phyloP scores from a whole-genome alignment of 768 basidiomycete genomes.

The Auricularia sp. region DNA sequence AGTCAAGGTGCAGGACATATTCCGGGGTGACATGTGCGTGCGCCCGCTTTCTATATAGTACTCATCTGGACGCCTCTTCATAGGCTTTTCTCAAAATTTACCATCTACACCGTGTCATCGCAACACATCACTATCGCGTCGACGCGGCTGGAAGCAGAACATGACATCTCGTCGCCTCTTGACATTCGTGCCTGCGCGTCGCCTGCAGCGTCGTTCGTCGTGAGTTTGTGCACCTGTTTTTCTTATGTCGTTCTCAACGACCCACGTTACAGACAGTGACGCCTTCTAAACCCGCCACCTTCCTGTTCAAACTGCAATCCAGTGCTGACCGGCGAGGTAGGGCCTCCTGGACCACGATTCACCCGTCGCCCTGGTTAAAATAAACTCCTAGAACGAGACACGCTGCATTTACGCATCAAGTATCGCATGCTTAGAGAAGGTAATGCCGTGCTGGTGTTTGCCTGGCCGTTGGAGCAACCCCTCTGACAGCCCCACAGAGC shows the following conservation, averaged over 20 bases:
- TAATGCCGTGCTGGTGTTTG: conserved; percentile 16
- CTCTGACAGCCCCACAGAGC: conserved; percentile 36
- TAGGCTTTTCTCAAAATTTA: conserved; percentile 87
- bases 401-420: conserved; percentile 51
- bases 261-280: conserved; percentile 51
- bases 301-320: conserved; percentile 72
- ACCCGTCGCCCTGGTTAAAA: background rate
- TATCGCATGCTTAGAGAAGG: conserved; percentile 83
- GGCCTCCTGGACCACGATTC: conserved; percentile 8
- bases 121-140: conserved; percentile 56
- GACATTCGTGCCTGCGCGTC: background rate
- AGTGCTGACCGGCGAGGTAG: conserved; percentile 45
- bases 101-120: conserved; percentile 69
- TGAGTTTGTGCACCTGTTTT: background rate
- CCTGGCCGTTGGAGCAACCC: background rate
- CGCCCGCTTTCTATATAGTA: background rate
- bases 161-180: background rate
- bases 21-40: conserved; percentile 69
- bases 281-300: conserved; percentile 64
- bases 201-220: background rate
- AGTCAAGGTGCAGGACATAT: conserved; percentile 95
- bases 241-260: background rate
- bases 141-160: conserved; percentile 13
- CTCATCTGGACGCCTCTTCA: background rate
- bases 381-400: conserved; percentile 44